A percentile compares a stretch with the other conserved stretches of the same genome.
Conservation (phyloP, 2,329 filamentous ascomycete genomes). For the Hypoxylon sp. region DNA sequence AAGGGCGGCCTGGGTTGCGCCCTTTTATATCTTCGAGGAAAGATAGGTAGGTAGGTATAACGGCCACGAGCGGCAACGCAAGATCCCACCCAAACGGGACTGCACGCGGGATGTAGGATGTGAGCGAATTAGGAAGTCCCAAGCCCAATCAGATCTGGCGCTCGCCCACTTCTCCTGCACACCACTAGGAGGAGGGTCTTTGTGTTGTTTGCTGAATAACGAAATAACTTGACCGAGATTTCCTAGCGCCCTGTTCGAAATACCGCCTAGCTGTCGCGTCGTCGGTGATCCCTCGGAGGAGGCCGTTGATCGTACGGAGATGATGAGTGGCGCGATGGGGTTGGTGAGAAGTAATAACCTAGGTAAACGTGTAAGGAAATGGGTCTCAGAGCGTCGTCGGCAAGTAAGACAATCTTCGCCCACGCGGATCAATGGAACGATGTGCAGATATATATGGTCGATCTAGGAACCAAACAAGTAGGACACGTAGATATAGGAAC, state of each 20-base stretch:
- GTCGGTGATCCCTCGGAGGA: slow-evolving; percentile 37
- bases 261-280: slow-evolving; percentile 10
- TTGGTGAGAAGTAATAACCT: slow-evolving; percentile 15
- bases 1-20: slow-evolving; percentile 19
- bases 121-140: slow-evolving; percentile 47
- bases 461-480: slow-evolving; percentile 8
- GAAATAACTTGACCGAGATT: slow-evolving; percentile 19
- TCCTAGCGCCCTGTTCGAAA: slow-evolving; percentile 21
- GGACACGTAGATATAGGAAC: slow-evolving; percentile 14
- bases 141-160: slow-evolving; percentile 44
- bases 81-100: slow-evolving; percentile 27
- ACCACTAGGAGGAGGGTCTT: slow-evolving; percentile 24
- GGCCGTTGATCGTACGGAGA: slow-evolving; percentile 42
- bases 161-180: slow-evolving; percentile 33
- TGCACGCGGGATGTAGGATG: slow-evolving; percentile 35
- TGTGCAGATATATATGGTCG: slow-evolving; percentile 15
- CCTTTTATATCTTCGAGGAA: slow-evolving; percentile 28
- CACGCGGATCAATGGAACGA: slow-evolving; percentile 11
- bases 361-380: slow-evolving; percentile 18
- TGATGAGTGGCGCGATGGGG: slow-evolving; percentile 24
- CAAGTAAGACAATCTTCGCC: slow-evolving; percentile 11
- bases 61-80: slow-evolving; percentile 31
- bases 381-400: slow-evolving; percentile 11
- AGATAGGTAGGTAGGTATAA: slow-evolving; percentile 23
- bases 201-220: slow-evolving; percentile 18